phyloP scores from a whole-genome alignment of 1,284 basidiomycete genomes.

The Lentinula novae-zelandiae region DNA sequence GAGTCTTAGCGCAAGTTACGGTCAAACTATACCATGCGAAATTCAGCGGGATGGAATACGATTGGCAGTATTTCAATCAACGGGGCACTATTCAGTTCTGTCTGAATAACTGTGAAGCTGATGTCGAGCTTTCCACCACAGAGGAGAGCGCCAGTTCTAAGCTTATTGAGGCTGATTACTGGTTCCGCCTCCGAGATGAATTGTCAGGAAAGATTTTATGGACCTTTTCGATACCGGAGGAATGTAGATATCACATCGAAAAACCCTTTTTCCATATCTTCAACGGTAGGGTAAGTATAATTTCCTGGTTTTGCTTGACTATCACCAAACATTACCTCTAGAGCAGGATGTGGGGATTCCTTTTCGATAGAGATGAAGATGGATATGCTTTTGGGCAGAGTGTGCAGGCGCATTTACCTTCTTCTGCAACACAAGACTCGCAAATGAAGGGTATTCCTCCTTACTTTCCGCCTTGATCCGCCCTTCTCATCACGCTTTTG shows the following conservation, averaged over 20 bases:
- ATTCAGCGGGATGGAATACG: slow-evolving; percentile 38
- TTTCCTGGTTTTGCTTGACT: slow-evolving; percentile 1
- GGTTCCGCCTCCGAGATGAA: slow-evolving; percentile 73
- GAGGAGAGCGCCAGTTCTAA: slow-evolving; percentile 13
- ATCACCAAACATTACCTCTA: slow-evolving; percentile 26
- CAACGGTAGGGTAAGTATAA: slow-evolving; percentile 67
- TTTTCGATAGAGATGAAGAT: slow-evolving; percentile 66
- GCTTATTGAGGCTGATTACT: slow-evolving; percentile 22
- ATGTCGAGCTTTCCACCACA: slow-evolving; percentile 9
- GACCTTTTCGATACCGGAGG: slow-evolving; percentile 82
- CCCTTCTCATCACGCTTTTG: neutral
- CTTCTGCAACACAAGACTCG: slow-evolving; percentile 4
- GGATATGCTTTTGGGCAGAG: slow-evolving; percentile 50
- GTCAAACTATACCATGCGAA: slow-evolving; percentile 54
- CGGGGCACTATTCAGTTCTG: slow-evolving; percentile 74
- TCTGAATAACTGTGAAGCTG: slow-evolving; percentile 45
- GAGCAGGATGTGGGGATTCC: slow-evolving; percentile 79
- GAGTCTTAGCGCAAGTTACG: neutral
- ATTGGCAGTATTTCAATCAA: slow-evolving; percentile 73
- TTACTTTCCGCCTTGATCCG: neutral
- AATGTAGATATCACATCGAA: slow-evolving; percentile 82
- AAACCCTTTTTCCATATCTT: slow-evolving; percentile 93
- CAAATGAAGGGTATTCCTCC: neutral
- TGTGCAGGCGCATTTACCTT: slow-evolving; percentile 44
- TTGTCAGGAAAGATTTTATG: slow-evolving; percentile 77